Evolutionary conservation across 371 early-diverging fungal species (phyloP), one percentile per base, ranked within the genome.

Genomic region (Mucor sp.): DNA sequence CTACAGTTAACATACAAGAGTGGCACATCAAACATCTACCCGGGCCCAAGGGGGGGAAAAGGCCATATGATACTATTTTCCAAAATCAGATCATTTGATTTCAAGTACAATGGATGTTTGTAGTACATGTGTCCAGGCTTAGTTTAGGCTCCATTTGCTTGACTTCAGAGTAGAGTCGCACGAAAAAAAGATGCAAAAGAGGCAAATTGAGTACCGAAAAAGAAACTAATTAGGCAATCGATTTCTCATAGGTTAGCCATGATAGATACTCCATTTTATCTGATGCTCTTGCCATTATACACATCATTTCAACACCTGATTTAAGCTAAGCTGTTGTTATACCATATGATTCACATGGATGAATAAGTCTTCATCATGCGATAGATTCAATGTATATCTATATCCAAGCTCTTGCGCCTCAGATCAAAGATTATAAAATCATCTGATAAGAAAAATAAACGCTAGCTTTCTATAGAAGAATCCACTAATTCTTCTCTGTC

Each of bases 21-120:
- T 59, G 17, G 21, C 32, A 57, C 33, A 57, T 33, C n/a, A 21
- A 57, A 33, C 33, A 57, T 57, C 58, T 57, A 57, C 32, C n/a
- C 58, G 33, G 58, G 58, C 27, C 53, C 53, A 17, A 41, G 41
- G 14, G 39, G 15, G 39, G 39, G 17, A 33, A 33, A 33, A n/a
- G 15, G 58, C 33, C 55, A 55, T 55, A 55, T 57, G 59, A 37
- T 25, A 39, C 19, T 58, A 47, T 58, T 58, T 58, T 66, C 53
- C n/a, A 55, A 39, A 56, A 53, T 41, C 53, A 44, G 41, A 33
- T 30, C 6, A 58, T 66, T 59, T 48, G 12, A 19, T 37, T 62
- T 44, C 53, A 23, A 62, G n/a, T 14, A 43, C n/a, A 25, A 48
- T 47, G 14, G 17, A 48, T 47, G 14, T 23, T 25, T 28, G 35